Base-by-base conservation (phyloP, 352 stramenopile species). In the Globisporangium echinulatum region DNA sequence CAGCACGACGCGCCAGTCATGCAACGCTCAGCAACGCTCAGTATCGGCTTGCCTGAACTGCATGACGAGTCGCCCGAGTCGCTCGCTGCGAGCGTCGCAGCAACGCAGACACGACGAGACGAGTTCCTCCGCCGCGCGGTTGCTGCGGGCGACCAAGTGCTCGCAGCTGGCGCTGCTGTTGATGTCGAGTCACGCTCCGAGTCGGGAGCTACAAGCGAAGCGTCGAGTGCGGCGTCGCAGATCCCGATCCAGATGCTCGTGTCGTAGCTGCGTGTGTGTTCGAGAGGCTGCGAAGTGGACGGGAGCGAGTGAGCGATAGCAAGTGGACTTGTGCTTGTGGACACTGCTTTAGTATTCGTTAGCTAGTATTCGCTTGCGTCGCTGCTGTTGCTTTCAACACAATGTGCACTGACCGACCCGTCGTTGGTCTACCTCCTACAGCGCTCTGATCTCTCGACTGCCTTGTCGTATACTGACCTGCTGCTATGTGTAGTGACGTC, bases 221-320 rank as follows among this genome's bases (percentile, higher is more conserved):
- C 19, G 19, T 36, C 61, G 36, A 62, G 43, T 25, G 19, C 63
- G 7, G 56, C 62, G 17, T 75, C 77, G 43, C 70, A 88, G 62
- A 69, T 87, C 42, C 69, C 77, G 15, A 79, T 89, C 56, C 68
- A 84, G 59, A 88, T 88, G 77, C 70, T 90, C 53, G 77, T 85
- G 48, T 87, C 77, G 40, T 92, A 87, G 40, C 15, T 44, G 4
- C 5, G 10, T 8, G 38, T 8, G 38, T 33, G 25, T 33, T 33
- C 25, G 25, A 33, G 25, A 33, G 25, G 25, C 25, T 33, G 25
- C 25, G 25, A 33, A 33, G 25, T 33, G 25, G 25, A 33, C 1
- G 25, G 25, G 25, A 33, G 25, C 25, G 25, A 33, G 25, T 33
- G 25, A 33, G 25, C 25, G 25, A 33, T 33, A 33, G 25, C 25